Evolutionary conservation across 192 early-diverging fungal species (phyloP), one percentile per base, ranked within the genome.

Genomic region (Mortierella hygrophila): DNA sequence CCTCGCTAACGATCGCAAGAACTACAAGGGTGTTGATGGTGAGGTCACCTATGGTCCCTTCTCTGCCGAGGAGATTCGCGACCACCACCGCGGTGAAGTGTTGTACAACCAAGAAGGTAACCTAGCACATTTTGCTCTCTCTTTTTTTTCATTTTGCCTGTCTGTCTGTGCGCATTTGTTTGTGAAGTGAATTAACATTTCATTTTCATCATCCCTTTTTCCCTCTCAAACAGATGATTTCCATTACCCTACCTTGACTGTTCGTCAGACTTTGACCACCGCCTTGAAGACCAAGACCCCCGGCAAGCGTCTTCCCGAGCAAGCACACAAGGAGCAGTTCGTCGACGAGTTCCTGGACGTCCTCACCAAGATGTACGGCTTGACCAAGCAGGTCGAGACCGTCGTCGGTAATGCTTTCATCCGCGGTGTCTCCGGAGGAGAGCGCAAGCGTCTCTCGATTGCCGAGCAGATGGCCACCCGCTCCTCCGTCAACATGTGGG

Each of bases 211-310:
- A 72, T 42, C 9, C 37, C 35, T 41, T 41, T 26, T 41, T 41
- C 18, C 29, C 42, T 37, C 7, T n/a, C 40, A 41, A 4, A 54
- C 52, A 85, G 94, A 95, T 85, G 95, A 96, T 76, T 90, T 92
- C 63, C 95, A 97, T 82, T 95, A 92, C 83, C 93, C 96, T 15
- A 95, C 94, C 23, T 81, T 96, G 81, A 95, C 95, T 26, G 93
- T 96, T 29, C 92, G 93, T 69, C 92, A 96, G 88, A 97, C 95
- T 37, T 89, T 96, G 41, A 90, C 94, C 38, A 96, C 95, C 80
- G 96, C 95, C 4, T 88, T 96, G 77, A 90, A 94, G 80, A 95
- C 92, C 89, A 94, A 94, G 83, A 94, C 90, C 42, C 93, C 93
- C n/a, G 94, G 93, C 81, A 87, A 71, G 32, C 90, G 90, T 52